These are phyloP conservation scores for Boletellus deceptivus DNA, from an alignment of 1,284 basidiomycete genomes.

Conservation along the genomic window DNA sequence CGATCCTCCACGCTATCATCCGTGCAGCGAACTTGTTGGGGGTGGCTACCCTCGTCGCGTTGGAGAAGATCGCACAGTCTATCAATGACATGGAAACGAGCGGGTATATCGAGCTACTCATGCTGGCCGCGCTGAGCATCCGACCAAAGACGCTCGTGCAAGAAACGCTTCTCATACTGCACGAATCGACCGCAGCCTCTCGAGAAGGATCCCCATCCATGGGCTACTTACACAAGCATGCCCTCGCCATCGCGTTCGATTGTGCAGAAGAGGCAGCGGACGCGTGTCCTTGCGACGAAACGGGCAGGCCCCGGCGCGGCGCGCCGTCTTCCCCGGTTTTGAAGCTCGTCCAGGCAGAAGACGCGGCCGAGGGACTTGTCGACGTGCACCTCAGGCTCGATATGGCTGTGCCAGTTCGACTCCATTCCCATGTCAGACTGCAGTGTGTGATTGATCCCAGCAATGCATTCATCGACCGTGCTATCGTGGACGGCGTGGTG, in stretches of 20 bases:
- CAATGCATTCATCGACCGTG: constrained; percentile 44
- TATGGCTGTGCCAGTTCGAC: constrained; percentile 42
- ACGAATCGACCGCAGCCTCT: constrained; percentile 42
- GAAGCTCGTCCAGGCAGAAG: constrained; percentile 32
- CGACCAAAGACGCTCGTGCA: constrained; percentile 51
- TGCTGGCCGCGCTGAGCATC: constrained; percentile 47
- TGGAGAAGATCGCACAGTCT: constrained; percentile 50
- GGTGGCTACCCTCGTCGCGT: constrained; percentile 52
- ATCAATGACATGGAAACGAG: constrained; percentile 41
- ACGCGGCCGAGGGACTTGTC: constrained; percentile 35
- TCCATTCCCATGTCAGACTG: constrained; percentile 63
- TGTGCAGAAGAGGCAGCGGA: constrained; percentile 63
- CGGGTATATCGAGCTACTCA: constrained; percentile 51
- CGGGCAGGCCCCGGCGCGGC: constrained; percentile 43
- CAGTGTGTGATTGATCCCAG: constrained; percentile 55
- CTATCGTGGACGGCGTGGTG: constrained; percentile 56
- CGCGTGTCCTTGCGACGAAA: constrained; percentile 61
- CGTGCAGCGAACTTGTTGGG: constrained; percentile 52
- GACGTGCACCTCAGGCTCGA: constrained; percentile 56
- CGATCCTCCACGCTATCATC: constrained; percentile 48
- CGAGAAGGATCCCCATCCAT: constrained; percentile 25
- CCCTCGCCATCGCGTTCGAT: constrained; percentile 55
- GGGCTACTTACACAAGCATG: constrained; percentile 51
- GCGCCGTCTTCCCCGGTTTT: constrained; percentile 41
- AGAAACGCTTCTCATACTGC: constrained; percentile 56